Evolutionary conservation across 345 rosid genomes (phyloP).

Genomic region (Syzygium oleosum): DNA sequence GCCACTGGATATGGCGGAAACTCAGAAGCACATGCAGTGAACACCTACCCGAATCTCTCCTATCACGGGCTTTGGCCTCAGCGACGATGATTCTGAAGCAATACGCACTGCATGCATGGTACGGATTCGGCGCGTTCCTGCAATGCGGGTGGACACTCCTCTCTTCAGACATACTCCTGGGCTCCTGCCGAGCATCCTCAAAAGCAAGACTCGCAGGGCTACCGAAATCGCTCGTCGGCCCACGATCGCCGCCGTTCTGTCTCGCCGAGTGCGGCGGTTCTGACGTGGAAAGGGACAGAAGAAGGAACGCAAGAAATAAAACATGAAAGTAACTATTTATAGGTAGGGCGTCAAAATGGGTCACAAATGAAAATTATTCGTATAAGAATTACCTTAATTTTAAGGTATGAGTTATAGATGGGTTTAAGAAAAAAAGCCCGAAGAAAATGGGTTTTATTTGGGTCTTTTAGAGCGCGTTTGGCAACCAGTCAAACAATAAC

Average conservation of each 20-base stretch:
- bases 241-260: background rate
- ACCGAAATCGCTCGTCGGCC: background rate
- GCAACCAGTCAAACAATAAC: no score
- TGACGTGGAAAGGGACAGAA: background rate
- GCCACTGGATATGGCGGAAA: background rate
- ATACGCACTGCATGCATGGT: slow-evolving; percentile 52
- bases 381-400: no score
- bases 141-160: slow-evolving; percentile 38
- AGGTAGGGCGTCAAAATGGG: no score
- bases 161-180: slow-evolving; percentile 12
- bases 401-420: no score
- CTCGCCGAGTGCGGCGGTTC: background rate
- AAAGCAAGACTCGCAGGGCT: background rate
- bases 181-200: background rate
- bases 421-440: no score
- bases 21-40: background rate
- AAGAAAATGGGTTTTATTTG: no score
- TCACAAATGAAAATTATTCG: no score
- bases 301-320: background rate
- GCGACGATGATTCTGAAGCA: slow-evolving; percentile 64
- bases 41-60: slow-evolving; percentile 29
- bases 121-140: slow-evolving; percentile 43
- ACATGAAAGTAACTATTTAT: no score
- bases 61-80: slow-evolving; percentile 42
- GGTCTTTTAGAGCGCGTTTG: no score